Evolutionary conservation across 139 green algal species (phyloP).

Genomic region (Diplosphaera chodatii): DNA sequence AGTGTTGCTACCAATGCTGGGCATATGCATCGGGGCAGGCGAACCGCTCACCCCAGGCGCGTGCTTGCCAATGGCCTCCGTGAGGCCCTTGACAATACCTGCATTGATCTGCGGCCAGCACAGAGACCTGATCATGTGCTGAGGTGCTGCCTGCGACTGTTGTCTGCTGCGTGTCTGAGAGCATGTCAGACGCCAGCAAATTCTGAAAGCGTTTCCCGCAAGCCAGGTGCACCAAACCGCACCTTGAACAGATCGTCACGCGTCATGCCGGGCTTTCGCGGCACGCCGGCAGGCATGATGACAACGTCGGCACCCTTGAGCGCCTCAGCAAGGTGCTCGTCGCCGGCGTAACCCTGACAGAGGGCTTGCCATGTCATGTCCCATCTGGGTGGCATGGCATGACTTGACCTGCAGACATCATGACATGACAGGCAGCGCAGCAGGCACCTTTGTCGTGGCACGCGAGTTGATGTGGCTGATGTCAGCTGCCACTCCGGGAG

Average conservation of each 20-base stretch:
- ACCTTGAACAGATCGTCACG: constrained; percentile 97
- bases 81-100: constrained; percentile 87
- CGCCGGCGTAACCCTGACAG: constrained; percentile 51
- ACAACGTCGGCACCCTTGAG: constrained; percentile 73
- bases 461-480: constrained; percentile 93
- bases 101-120: constrained; percentile 69
- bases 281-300: constrained; percentile 90
- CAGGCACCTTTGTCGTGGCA: constrained; percentile 61
- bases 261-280: constrained; percentile 98
- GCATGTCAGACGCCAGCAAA: too few species aligned
- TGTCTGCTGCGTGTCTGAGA: too few species aligned
- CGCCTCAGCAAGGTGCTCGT: constrained; percentile 63
- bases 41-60: constrained; percentile 64
- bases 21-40: not conserved
- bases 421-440: too few species aligned
- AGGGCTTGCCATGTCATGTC: too few species aligned
- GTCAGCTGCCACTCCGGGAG: constrained; percentile 90
- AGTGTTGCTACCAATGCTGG: too few species aligned
- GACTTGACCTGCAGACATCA: too few species aligned
- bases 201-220: constrained; percentile 1
- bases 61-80: constrained; percentile 79
- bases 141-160: too few species aligned
- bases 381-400: too few species aligned
- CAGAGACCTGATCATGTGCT: too few species aligned
- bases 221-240: not conserved